phyloP scores from a whole-genome alignment of 176 grass and related monocot species.

The Echinochloa phyllopogon region DNA sequence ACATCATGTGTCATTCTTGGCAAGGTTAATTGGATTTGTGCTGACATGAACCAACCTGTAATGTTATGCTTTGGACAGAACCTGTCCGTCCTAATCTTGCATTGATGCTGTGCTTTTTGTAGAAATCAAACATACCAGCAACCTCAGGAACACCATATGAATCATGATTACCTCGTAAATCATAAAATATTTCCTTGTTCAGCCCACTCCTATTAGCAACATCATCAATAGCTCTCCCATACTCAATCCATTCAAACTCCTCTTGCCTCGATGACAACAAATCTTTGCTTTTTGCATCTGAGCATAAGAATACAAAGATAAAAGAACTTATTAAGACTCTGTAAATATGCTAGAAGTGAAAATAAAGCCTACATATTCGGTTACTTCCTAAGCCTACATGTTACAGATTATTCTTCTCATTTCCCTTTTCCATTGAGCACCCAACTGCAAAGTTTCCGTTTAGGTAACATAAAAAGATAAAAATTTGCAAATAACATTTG shows the following conservation, averaged over 20 bases:
- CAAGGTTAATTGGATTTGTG: slow-evolving; percentile 4
- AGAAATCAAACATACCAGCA: slow-evolving; percentile 57
- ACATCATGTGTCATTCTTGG: not conserved
- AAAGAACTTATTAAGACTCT: not conserved
- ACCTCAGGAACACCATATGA: slow-evolving; percentile 45
- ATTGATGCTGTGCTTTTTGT: slow-evolving; percentile 56
- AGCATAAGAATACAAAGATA: not conserved
- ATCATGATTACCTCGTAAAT: slow-evolving; percentile 60
- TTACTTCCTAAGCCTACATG: not conserved
- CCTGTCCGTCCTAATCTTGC: slow-evolving; percentile 40
- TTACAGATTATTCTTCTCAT: not conserved
- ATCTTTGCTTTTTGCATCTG: slow-evolving; percentile 62
- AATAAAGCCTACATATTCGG: not conserved
- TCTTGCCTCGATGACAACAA: slow-evolving; percentile 55
- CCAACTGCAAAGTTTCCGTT: not conserved
- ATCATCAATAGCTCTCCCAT: slow-evolving; percentile 39
- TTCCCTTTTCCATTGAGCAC: not conserved
- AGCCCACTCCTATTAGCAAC: slow-evolving; percentile 44
- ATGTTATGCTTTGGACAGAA: slow-evolving; percentile 45
- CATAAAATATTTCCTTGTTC: slow-evolving; percentile 52
- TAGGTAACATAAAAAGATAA: not conserved
- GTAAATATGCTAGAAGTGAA: not conserved
- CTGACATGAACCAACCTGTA: slow-evolving; percentile 44
- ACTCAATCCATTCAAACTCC: slow-evolving; percentile 51
- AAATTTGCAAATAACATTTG: not conserved